Evolutionary conservation across 176 grass and related monocot species (phyloP).

Genomic region (Aegilops speltoides): DNA sequence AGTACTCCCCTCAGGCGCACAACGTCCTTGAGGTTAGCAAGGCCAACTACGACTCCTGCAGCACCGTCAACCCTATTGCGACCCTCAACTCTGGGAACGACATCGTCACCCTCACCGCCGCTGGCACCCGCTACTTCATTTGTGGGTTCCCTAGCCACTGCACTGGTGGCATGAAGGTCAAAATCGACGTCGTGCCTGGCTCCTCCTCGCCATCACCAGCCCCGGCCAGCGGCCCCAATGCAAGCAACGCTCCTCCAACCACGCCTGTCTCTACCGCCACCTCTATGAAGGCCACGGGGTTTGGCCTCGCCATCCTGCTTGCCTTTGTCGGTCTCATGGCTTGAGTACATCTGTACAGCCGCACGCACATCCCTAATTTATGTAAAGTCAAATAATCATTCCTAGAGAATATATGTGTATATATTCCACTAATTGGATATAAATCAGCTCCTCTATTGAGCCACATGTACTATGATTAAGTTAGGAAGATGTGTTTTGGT

Average conservation of each 20-base stretch:
- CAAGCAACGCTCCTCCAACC: background rate
- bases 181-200: conserved; percentile 18
- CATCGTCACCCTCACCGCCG: background rate
- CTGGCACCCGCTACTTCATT: background rate
- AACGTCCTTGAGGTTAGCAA: conserved; percentile 55
- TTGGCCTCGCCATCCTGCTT: background rate
- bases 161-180: conserved; percentile 47
- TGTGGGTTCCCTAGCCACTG: conserved; percentile 34
- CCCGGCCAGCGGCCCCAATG: background rate
- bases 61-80: conserved; percentile 3
- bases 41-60: conserved; percentile 46
- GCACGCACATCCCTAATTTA: no score
- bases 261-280: background rate
- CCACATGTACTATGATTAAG: no score
- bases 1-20: conserved; percentile 21
- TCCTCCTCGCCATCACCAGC: background rate
- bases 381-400: no score
- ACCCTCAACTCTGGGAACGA: conserved; percentile 32
- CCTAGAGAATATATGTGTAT: no score
- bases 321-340: conserved; percentile 5
- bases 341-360: background rate
- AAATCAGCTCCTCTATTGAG: no score
- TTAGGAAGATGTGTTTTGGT: no score
- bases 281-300: background rate
- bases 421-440: no score